These are phyloP conservation scores for Acrasis kona DNA, from an alignment of 78 protist genomes.

Conservation along the genomic window DNA sequence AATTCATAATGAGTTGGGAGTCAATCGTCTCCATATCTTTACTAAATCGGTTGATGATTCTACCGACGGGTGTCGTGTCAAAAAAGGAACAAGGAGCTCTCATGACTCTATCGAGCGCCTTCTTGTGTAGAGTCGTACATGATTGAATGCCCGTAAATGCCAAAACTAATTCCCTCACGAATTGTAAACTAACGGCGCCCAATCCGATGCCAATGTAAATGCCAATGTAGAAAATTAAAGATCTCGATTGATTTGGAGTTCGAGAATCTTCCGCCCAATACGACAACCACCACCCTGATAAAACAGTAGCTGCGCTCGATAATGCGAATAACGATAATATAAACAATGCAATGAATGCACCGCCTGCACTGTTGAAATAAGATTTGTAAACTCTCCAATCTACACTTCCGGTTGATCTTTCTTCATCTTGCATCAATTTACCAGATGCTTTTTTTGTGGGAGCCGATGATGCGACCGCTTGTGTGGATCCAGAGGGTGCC, in stretches of 20 bases:
- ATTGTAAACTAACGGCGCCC: background rate
- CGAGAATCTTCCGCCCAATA: background rate
- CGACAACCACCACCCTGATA: background rate
- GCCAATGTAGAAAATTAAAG: too few species aligned
- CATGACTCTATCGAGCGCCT: background rate
- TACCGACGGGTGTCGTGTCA: conserved; percentile 87
- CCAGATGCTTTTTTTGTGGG: background rate
- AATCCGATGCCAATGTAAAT: background rate
- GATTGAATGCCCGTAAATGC: background rate
- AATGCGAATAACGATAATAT: background rate
- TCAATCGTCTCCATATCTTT: conserved; percentile 70
- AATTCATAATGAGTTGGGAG: too few species aligned
- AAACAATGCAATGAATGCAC: background rate
- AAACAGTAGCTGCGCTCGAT: background rate
- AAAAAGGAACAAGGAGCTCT: conserved; percentile 57
- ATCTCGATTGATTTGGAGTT: too few species aligned
- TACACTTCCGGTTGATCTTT: background rate
- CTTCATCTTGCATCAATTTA: conserved; percentile 7
- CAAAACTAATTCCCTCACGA: background rate
- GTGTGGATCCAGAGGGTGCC: background rate
- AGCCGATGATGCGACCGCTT: background rate
- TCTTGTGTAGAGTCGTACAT: conserved; percentile 12
- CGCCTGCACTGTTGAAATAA: conserved; percentile 9
- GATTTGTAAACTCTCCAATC: background rate
- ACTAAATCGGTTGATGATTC: conserved; percentile 84